Percentiles rank a stretch among this genome's conserved stretches.
phyloP scores from a whole-genome alignment of 495 filamentous ascomycete species.

The Pseudotulostoma volvatum region DNA sequence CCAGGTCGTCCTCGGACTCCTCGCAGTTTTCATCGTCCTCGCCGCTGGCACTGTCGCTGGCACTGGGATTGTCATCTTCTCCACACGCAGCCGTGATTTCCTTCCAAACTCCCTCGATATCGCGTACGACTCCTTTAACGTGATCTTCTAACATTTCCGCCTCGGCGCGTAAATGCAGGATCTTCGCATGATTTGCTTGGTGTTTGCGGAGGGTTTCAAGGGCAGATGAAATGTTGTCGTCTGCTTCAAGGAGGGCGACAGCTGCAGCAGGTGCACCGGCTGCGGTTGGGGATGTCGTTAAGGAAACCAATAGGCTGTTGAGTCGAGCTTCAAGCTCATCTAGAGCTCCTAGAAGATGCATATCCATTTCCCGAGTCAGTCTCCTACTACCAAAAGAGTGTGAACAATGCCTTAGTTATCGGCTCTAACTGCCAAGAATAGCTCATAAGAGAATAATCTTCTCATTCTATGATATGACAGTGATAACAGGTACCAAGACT shows the following conservation, averaged over 20 bases:
- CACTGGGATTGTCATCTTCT: conserved; percentile 11
- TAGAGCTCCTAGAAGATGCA: conserved; percentile 20
- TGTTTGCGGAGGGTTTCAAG: conserved; percentile 26
- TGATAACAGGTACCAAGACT: too few relatives aligned
- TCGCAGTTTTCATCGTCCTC: conserved; percentile 6
- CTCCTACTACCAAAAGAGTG: too few relatives aligned
- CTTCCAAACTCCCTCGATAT: conserved; percentile 25
- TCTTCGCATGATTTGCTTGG: conserved; percentile 27
- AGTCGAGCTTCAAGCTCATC: conserved; percentile 25
- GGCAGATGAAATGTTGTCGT: conserved; percentile 24
- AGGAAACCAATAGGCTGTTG: conserved; percentile 24
- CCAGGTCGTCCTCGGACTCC: conserved; percentile 2
- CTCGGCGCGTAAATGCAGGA: conserved; percentile 22
- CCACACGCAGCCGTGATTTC: conserved; percentile 18
- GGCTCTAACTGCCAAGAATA: too few relatives aligned
- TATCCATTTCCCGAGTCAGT: conserved; percentile 17
- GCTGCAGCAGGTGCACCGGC: conserved; percentile 26
- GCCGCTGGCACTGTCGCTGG: conserved; percentile 8
- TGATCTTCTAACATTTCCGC: conserved; percentile 23
- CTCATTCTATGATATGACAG: too few relatives aligned
- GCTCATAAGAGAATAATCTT: too few relatives aligned
- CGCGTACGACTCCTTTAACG: conserved; percentile 26
- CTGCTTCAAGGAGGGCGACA: conserved; percentile 23
- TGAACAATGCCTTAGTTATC: too few relatives aligned
- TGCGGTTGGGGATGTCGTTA: conserved; percentile 28